phyloP scores from a whole-genome alignment of 108 stramenopile species.

The Nitzschia palea region DNA sequence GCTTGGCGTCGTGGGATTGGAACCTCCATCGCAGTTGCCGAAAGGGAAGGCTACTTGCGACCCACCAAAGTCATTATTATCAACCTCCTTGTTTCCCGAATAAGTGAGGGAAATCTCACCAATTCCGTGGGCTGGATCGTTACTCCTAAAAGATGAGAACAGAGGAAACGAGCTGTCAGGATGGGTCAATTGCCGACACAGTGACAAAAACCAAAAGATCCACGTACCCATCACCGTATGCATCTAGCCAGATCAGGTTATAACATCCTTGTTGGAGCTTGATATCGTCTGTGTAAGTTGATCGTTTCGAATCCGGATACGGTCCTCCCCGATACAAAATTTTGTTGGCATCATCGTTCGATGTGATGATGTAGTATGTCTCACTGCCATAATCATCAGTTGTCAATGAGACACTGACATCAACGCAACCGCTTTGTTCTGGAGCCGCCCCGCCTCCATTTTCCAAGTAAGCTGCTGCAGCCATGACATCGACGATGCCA shows the following conservation, averaged over 20 bases:
- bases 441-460: not conserved
- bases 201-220: too few species aligned
- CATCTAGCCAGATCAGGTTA: not conserved
- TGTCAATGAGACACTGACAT: not conserved
- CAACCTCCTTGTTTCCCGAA: not conserved
- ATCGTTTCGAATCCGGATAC: not conserved
- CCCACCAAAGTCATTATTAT: not conserved
- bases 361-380: not conserved
- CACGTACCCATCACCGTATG: conserved; percentile 15
- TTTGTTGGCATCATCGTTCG: not conserved
- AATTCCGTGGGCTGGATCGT: not conserved
- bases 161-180: not conserved
- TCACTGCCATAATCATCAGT: conserved; percentile 18
- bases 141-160: not conserved
- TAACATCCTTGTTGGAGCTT: conserved; percentile 4
- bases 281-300: conserved; percentile 2
- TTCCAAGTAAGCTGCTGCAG: conserved; percentile 5
- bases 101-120: not conserved
- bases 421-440: not conserved
- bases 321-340: conserved; percentile 1
- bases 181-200: too few species aligned
- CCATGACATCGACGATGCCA: conserved; percentile 15
- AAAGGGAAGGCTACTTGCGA: not conserved
- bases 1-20: not conserved
- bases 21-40: conserved; percentile 12